A percentile compares a stretch with the other conserved stretches of the same genome.
phyloP scores from a whole-genome alignment of 352 stramenopile genomes.

The Phytophthora colocasiae region DNA sequence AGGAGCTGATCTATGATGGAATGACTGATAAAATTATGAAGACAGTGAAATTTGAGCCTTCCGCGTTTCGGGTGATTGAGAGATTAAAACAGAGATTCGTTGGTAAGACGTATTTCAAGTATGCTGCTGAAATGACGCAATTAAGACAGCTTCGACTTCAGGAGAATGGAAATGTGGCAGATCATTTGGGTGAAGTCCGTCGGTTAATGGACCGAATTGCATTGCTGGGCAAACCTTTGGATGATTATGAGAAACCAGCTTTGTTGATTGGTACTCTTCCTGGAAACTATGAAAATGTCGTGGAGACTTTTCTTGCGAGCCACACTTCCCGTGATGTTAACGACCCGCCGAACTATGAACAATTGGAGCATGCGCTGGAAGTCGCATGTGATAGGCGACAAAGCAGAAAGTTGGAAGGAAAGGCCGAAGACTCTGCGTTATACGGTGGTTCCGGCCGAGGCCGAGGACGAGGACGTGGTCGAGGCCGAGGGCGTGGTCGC shows the following conservation, averaged over 20 bases:
- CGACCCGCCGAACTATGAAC: conserved; percentile 13
- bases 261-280: conserved; percentile 19
- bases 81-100: conserved; percentile 16
- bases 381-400: conserved; percentile 12
- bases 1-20: conserved; percentile 16
- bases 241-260: conserved; percentile 22
- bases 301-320: conserved; percentile 24
- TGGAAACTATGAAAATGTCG: conserved; percentile 9
- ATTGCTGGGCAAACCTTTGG: conserved; percentile 6
- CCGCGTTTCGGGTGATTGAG: conserved; percentile 11
- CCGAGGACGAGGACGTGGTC: too few species aligned
- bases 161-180: conserved; percentile 1
- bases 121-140: conserved; percentile 13
- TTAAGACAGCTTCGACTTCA: conserved; percentile 11
- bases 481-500: too few species aligned
- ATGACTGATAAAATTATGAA: conserved; percentile 24
- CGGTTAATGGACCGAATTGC: conserved; percentile 14
- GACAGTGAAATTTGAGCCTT: conserved; percentile 14
- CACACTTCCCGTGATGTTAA: conserved; percentile 2
- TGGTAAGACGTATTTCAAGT: conserved; percentile 17
- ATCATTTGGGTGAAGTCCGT: conserved; percentile 23
- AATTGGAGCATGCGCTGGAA: conserved; percentile 19
- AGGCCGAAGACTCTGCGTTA: conserved; percentile 5
- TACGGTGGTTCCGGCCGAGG: not conserved
- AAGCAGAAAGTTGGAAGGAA: not conserved